Conservation (phyloP, 2,329 filamentous ascomycete genomes). For the Diaporthe amygdali region DNA sequence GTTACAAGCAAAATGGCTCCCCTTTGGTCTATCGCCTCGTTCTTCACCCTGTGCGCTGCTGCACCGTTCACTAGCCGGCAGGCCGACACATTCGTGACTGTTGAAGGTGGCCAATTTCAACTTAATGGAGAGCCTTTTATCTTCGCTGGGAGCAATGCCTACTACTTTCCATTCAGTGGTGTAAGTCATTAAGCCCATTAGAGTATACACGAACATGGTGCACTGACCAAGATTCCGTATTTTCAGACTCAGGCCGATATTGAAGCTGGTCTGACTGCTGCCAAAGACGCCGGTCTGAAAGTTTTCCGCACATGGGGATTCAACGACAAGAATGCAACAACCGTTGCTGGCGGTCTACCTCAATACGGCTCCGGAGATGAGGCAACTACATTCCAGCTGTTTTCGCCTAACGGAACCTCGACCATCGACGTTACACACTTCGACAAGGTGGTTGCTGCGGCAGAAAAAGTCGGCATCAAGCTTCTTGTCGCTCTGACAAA, state of each 20-base stretch:
- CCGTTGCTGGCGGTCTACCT: slow-evolving; percentile 49
- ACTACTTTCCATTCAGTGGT: background rate
- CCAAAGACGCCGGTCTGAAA: slow-evolving; percentile 52
- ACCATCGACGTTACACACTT: slow-evolving; percentile 51
- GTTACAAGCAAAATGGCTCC: background rate
- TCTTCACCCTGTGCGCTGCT: slow-evolving; percentile 1
- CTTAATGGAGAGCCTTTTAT: slow-evolving; percentile 47
- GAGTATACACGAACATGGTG: too few relatives aligned
- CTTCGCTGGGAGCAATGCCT: background rate
- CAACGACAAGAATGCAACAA: slow-evolving; percentile 60
- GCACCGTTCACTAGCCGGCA: background rate
- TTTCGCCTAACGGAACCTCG: slow-evolving; percentile 48
- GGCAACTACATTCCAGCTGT: slow-evolving; percentile 50
- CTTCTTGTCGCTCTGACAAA: slow-evolving; percentile 60
- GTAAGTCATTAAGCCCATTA: background rate
- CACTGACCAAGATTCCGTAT: background rate
- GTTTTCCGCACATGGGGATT: slow-evolving; percentile 64
- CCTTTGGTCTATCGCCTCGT: background rate
- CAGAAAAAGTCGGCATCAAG: slow-evolving; percentile 55
- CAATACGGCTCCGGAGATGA: slow-evolving; percentile 54
- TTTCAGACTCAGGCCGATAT: slow-evolving; percentile 41
- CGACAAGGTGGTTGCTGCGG: slow-evolving; percentile 57
- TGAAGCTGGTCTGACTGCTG: slow-evolving; percentile 49
- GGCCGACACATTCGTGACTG: slow-evolving; percentile 48
- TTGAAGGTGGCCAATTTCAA: slow-evolving; percentile 54